Evolutionary conservation across 805 yeast species (phyloP).

Genomic region (Wickerhamomyces alni): DNA sequence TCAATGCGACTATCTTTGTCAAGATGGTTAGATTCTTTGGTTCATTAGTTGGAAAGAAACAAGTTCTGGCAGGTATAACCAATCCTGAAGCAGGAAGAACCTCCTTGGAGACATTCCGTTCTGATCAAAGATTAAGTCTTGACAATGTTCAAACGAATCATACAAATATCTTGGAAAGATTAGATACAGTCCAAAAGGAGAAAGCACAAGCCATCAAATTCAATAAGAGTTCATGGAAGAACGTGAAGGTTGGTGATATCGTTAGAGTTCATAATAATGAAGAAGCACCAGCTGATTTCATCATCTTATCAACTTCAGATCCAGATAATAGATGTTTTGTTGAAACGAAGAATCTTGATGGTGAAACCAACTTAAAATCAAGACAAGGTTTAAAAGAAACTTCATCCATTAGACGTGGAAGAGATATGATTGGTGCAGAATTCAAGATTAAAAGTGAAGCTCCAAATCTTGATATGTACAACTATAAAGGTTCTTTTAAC

Average conservation of each 20-base stretch:
- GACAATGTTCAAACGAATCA: neutral
- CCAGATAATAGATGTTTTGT: slow-evolving; percentile 64
- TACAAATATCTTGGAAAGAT: neutral
- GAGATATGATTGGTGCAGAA: slow-evolving; percentile 43
- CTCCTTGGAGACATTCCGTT: slow-evolving; percentile 32
- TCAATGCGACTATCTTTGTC: slow-evolving; percentile 28
- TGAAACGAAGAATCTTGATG: slow-evolving; percentile 79
- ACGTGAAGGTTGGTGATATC: slow-evolving; percentile 67
- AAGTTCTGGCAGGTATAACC: neutral
- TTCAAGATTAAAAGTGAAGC: slow-evolving; percentile 80
- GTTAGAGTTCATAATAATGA: slow-evolving; percentile 68
- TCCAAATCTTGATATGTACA: slow-evolving; percentile 72
- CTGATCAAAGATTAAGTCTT: slow-evolving; percentile 18
- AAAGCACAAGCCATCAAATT: slow-evolving; percentile 41
- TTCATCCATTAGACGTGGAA: slow-evolving; percentile 39
- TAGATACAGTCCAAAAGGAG: slow-evolving; percentile 30
- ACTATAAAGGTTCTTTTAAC: slow-evolving; percentile 67
- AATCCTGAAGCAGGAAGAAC: slow-evolving; percentile 23
- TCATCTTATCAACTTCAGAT: slow-evolving; percentile 62
- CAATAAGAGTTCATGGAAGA: slow-evolving; percentile 55
- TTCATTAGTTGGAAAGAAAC: slow-evolving; percentile 7
- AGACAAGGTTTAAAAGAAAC: slow-evolving; percentile 67
- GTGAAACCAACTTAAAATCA: slow-evolving; percentile 73
- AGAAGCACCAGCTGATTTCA: slow-evolving; percentile 75
- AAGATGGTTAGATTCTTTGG: slow-evolving; percentile 21